Evolutionary conservation across 306 rosid genomes (phyloP), one percentile per base, ranked within the genome.

Genomic region (Sphenostylis stenocarpa): DNA sequence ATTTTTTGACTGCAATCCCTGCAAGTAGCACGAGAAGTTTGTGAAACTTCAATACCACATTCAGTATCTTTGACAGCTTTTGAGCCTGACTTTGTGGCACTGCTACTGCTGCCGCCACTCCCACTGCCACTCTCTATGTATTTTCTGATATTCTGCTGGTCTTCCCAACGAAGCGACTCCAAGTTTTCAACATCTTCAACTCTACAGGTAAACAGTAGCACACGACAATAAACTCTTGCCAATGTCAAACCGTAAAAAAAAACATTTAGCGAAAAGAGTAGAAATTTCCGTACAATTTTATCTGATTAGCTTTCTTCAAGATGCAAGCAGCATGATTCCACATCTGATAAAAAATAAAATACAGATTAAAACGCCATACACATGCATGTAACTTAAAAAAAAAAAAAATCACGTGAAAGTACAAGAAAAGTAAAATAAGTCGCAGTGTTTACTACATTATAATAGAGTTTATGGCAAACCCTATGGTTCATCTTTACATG

Each of bases 111-210:
- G 19, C 72, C 7, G 19, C 66, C 10, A 1, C 48, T 24, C 10
- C 69, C 62, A 12, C 26, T 84, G 7, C 78, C 82, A 26, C 78
- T 78, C 85, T 92, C 91, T 61, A 90, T 82, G 83, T 95, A 92
- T 65, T 86, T 75, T 75, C 97, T 88, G 70, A 95, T 84, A 80
- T 82, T 90, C 89, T 90, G 91, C 81, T 95, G 99, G 75, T 95
- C 97, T 43, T 95, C 97, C 99, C 99, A 95, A 17, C 99, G 91
- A 29, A 95, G 88, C 23, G 61, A 79, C 85, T 95, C 97, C 13
- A 92, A 16, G 85, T 96, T 93, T 80, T 95, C 99, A 78, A 92
- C 91, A 55, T 95, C 99, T 77, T 88, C 99, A 79, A 84, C 31
- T 47, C 99, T 95, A 71, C 73, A 74, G 60, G 31, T 71, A 17